These are phyloP conservation scores for Xylaria sp. DNA, from an alignment of 2,329 filamentous ascomycete species.

Conservation along the genomic window DNA sequence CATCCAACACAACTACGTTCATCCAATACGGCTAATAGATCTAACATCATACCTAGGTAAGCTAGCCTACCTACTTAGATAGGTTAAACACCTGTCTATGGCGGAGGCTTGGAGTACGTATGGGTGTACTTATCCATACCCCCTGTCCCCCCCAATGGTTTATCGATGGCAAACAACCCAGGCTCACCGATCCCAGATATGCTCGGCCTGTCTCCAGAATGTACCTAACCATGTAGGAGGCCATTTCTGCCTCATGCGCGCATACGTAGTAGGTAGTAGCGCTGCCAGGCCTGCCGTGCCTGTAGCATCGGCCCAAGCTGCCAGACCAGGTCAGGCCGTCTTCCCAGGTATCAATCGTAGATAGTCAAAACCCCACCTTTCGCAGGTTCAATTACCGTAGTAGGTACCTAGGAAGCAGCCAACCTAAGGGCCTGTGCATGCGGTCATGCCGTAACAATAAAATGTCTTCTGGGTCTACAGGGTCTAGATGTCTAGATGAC, in stretches of 20 bases:
- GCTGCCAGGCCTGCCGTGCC: not conserved
- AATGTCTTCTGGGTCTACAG: not conserved
- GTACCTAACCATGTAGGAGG: not conserved
- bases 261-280: not conserved
- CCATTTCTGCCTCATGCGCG: not conserved
- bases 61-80: no score
- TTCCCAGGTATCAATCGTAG: not conserved
- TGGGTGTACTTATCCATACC: no score
- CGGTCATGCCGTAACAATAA: constrained; percentile 5
- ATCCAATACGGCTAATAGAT: no score
- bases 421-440: not conserved
- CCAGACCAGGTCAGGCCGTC: no score
- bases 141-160: no score
- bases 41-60: no score
- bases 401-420: no score
- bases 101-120: no score
- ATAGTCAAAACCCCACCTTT: constrained; percentile 3
- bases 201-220: not conserved
- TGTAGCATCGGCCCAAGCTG: not conserved
- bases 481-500: constrained; percentile 21
- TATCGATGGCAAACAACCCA: not conserved
- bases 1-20: no score
- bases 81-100: no score
- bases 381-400: not conserved
- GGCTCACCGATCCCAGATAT: not conserved